phyloP scores from a whole-genome alignment of 2,329 filamentous ascomycete genomes.

The Cladosporium austrohemisphaericum region DNA sequence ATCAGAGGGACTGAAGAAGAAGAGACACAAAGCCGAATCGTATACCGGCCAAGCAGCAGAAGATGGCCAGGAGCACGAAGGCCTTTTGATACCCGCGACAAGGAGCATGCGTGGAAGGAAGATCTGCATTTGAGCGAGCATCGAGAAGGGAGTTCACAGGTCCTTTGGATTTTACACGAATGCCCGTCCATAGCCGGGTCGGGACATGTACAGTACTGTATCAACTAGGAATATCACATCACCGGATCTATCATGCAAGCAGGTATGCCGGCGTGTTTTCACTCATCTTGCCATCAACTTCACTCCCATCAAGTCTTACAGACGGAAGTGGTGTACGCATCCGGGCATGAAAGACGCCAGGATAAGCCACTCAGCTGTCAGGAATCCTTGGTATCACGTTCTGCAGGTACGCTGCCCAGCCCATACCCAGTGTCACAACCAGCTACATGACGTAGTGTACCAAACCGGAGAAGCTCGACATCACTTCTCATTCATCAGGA shows the following conservation, averaged over 20 bases:
- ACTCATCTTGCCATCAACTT: no score
- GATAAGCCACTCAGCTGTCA: no score
- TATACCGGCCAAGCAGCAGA: neutral
- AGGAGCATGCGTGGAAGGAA: neutral
- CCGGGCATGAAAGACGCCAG: no score
- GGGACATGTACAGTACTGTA: constrained; percentile 12
- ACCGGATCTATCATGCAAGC: no score
- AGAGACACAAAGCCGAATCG: neutral
- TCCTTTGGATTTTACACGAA: neutral
- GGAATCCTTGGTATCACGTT: no score
- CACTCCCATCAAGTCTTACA: no score
- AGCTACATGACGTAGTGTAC: no score
- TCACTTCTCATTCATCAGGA: neutral
- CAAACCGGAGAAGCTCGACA: neutral
- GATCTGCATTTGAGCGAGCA: constrained; percentile 15
- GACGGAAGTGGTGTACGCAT: no score
- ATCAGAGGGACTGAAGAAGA: neutral
- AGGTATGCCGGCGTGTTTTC: no score
- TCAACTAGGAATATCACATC: neutral
- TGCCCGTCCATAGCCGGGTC: neutral
- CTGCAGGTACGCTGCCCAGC: no score
- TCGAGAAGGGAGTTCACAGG: constrained; percentile 8
- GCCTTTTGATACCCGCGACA: neutral
- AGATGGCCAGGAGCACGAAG: neutral
- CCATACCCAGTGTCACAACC: neutral